A percentile compares a stretch with the other conserved stretches of the same genome.
Evolutionary conservation across 495 filamentous ascomycete genomes (phyloP).

Genomic region (Aspergillus cavernicola): DNA sequence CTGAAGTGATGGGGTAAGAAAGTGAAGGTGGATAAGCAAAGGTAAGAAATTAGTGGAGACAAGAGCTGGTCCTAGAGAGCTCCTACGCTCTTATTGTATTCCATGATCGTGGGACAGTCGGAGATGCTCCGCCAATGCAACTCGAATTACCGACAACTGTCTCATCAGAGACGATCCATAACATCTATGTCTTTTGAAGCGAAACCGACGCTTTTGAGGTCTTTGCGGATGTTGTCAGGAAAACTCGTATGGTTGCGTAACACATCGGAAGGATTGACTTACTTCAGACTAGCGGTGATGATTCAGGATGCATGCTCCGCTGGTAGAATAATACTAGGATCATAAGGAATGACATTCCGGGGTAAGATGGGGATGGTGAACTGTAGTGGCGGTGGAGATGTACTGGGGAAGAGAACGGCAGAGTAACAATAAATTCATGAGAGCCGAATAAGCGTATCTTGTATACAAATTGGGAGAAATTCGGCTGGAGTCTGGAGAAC

Average conservation of each 20-base stretch:
- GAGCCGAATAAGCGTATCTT: neutral
- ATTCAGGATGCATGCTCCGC: neutral
- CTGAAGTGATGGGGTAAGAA: neutral
- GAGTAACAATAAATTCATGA: no score
- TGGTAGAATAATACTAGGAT: neutral
- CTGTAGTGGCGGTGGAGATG: neutral
- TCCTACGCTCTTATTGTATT: neutral
- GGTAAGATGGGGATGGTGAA: neutral
- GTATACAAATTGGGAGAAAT: neutral
- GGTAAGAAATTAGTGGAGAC: neutral
- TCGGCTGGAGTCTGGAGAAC: slow-evolving; percentile 1
- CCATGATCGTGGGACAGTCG: neutral
- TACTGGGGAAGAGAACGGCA: neutral
- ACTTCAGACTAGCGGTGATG: neutral
- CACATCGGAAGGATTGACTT: neutral
- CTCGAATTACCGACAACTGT: slow-evolving; percentile 9
- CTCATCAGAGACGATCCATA: neutral
- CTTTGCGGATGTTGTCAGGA: neutral
- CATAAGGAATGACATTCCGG: neutral
- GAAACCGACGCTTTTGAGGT: neutral
- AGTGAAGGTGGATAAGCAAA: neutral
- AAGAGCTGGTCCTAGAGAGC: neutral
- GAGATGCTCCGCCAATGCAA: slow-evolving; percentile 15
- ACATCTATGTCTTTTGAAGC: neutral
- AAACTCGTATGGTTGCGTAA: no score